These are phyloP conservation scores for Magnaporthiopsis rhizophila DNA, from an alignment of 2,329 filamentous ascomycete genomes.

Conservation along the genomic window DNA sequence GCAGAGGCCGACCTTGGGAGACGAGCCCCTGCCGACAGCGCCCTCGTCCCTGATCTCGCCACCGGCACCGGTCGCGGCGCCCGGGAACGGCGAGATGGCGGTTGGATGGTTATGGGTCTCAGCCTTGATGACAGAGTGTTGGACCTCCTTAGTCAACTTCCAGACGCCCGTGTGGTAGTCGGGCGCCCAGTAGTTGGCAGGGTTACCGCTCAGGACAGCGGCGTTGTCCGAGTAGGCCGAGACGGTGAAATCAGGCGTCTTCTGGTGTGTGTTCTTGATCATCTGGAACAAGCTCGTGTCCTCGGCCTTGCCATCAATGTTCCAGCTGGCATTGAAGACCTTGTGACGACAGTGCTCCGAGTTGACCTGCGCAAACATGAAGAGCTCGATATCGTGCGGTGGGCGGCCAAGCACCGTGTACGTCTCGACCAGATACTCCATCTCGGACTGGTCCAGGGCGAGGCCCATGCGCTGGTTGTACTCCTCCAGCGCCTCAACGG, in stretches of 20 bases:
- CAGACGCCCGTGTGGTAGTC: slow-evolving; percentile 80
- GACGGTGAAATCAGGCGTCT: slow-evolving; percentile 72
- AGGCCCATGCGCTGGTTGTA: slow-evolving; percentile 82
- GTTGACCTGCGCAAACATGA: slow-evolving; percentile 99
- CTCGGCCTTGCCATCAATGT: slow-evolving; percentile 78
- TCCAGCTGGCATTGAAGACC: slow-evolving; percentile 96
- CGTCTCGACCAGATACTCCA: slow-evolving; percentile 86
- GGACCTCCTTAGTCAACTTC: slow-evolving; percentile 76
- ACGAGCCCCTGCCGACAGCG: slow-evolving; percentile 85
- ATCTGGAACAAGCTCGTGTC: slow-evolving; percentile 81
- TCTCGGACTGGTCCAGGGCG: slow-evolving; percentile 79
- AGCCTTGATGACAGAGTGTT: slow-evolving; percentile 87
- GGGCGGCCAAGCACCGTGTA: slow-evolving; percentile 59
- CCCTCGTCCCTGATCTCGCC: slow-evolving; percentile 96
- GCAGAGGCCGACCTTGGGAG: slow-evolving; percentile 82
- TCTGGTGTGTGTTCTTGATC: slow-evolving; percentile 92
- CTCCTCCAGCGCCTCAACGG: slow-evolving; percentile 64
- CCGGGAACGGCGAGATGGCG: slow-evolving; percentile 85
- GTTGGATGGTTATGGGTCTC: slow-evolving; percentile 98
- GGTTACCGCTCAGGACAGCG: slow-evolving; percentile 72
- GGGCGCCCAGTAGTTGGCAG: slow-evolving; percentile 76
- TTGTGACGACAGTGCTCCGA: slow-evolving; percentile 85
- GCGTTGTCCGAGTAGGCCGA: slow-evolving; percentile 98
- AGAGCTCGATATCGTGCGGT: slow-evolving; percentile 87
- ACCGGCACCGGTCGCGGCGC: slow-evolving; percentile 89